A percentile compares a stretch with the other conserved stretches of the same genome.
Conservation (phyloP, 495 filamentous ascomycete species). For the Apiosordaria backusii region DNA sequence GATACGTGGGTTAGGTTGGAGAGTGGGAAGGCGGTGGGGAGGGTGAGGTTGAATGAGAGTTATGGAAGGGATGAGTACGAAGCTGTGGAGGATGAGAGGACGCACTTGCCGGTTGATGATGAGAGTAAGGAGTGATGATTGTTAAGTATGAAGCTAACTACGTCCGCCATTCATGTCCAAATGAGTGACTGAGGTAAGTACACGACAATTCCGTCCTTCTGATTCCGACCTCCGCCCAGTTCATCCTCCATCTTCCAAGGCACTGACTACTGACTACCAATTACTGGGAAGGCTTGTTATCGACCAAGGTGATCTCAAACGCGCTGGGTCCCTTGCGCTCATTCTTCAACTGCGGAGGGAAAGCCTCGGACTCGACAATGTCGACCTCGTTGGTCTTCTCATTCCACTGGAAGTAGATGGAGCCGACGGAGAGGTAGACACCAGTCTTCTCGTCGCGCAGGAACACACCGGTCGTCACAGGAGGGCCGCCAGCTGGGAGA, state of each 20-base stretch:
- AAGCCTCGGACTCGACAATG: constrained; percentile 11
- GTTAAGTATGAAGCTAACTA: no score
- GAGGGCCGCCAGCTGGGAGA: constrained; percentile 7
- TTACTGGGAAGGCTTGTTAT: constrained; percentile 12
- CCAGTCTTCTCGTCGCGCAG: constrained; percentile 3
- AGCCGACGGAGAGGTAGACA: neutral
- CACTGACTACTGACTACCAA: no score
- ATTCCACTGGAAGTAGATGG: constrained; percentile 14
- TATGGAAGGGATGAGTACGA: constrained; percentile 62
- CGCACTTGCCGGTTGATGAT: constrained; percentile 10
- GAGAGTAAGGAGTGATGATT: no score
- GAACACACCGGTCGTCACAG: constrained; percentile 12
- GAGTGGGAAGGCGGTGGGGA: constrained; percentile 51
- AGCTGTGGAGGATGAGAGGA: constrained; percentile 37
- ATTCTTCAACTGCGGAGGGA: constrained; percentile 9
- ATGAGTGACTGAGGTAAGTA: no score
- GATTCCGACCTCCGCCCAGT: no score
- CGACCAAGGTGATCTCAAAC: constrained; percentile 13
- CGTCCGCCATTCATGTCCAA: no score
- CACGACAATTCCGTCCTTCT: no score
- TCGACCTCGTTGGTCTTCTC: neutral
- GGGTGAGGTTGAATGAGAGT: constrained; percentile 63
- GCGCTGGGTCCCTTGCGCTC: constrained; percentile 3
- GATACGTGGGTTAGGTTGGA: constrained; percentile 68
- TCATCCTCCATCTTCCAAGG: no score